Evolutionary conservation across 1,139 yeast genomes (phyloP).

Genomic region (Candida sanyaensis): DNA sequence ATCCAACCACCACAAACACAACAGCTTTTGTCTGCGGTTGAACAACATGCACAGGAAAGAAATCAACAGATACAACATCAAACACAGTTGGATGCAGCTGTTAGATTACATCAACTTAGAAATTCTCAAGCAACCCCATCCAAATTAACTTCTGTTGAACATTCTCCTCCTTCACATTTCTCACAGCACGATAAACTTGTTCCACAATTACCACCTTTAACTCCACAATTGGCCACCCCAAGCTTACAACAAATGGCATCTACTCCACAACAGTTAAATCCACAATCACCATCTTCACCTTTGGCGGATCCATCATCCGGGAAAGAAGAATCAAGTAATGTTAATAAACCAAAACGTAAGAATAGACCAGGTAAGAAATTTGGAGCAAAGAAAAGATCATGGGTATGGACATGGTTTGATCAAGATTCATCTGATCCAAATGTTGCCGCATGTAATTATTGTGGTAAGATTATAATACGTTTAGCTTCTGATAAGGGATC

Average conservation of each 20-base stretch:
- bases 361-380: constrained; percentile 54
- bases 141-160: not conserved
- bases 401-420: constrained; percentile 66
- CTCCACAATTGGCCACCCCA: constrained; percentile 1
- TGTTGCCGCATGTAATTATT: constrained; percentile 55
- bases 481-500: constrained; percentile 57
- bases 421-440: constrained; percentile 52
- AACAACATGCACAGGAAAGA: too few species aligned
- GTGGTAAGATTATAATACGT: constrained; percentile 51
- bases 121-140: not conserved
- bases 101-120: constrained; percentile 2
- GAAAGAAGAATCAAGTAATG: not conserved
- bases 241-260: not conserved
- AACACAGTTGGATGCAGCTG: constrained; percentile 2
- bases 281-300: constrained; percentile 14
- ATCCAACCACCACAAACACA: not conserved
- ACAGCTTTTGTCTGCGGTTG: not conserved
- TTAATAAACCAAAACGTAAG: constrained; percentile 26
- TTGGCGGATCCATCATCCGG: not conserved
- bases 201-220: constrained; percentile 1
- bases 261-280: not conserved
- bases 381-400: constrained; percentile 60
- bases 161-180: not conserved
- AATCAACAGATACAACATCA: not conserved
- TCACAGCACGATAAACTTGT: not conserved